These are phyloP conservation scores for Mrakia gelida DNA, from an alignment of 768 basidiomycete species.

Conservation along the genomic window DNA sequence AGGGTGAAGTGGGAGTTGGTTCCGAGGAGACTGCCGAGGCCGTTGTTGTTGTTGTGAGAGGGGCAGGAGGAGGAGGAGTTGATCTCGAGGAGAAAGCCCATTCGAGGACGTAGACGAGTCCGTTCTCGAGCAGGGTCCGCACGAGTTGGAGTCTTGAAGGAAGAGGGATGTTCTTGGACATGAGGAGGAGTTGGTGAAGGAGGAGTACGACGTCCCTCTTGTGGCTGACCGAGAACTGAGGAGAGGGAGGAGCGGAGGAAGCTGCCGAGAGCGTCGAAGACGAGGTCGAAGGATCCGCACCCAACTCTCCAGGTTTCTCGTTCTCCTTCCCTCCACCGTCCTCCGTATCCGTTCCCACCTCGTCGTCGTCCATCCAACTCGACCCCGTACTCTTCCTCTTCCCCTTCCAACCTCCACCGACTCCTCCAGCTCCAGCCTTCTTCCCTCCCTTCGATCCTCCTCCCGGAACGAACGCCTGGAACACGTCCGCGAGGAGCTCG, in stretches of 20 bases:
- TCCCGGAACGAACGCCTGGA: conserved; percentile 44
- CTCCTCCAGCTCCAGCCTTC: neutral
- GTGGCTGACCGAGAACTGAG: conserved; percentile 9
- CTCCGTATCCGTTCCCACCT: neutral
- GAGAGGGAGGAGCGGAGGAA: neutral
- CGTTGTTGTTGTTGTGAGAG: neutral
- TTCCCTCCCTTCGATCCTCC: neutral
- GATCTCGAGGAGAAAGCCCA: conserved; percentile 61
- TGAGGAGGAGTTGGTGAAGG: conserved; percentile 83
- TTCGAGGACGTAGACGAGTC: conserved; percentile 83
- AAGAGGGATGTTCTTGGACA: conserved; percentile 96
- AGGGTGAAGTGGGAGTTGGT: neutral
- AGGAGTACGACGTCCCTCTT: conserved; percentile 77
- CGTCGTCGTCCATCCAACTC: conserved; percentile 8
- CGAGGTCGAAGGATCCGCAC: neutral
- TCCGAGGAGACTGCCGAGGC: neutral
- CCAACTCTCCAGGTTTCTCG: neutral
- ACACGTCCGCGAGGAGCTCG: conserved; percentile 69
- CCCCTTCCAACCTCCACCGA: neutral
- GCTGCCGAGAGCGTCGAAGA: neutral
- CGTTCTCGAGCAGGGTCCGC: conserved; percentile 78
- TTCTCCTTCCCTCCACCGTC: conserved; percentile 3
- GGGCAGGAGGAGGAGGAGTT: neutral
- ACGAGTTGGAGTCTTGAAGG: conserved; percentile 79
- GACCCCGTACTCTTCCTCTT: conserved; percentile 30